Conservation (phyloP, 108 stramenopile species). For the Pelagomonas calceolata region DNA sequence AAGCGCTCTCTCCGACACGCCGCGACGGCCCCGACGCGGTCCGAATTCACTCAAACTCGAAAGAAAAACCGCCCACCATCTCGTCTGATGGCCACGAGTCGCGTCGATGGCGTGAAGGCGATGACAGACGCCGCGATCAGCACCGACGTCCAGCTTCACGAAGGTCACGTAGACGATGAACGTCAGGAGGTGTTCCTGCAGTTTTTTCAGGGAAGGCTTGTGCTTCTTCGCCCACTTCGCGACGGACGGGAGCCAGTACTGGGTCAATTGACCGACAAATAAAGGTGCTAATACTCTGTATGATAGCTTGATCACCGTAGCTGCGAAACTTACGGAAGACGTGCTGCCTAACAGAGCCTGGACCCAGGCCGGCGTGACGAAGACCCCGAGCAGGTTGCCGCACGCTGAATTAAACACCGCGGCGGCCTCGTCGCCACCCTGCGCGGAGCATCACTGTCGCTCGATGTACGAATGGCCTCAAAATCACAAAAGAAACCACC, state of each 20-base stretch:
- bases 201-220: conserved; percentile 38
- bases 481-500: too few species aligned
- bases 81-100: too few species aligned
- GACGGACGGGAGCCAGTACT: conserved; percentile 26
- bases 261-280: conserved; percentile 42
- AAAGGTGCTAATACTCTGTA: conserved; percentile 48
- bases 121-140: too few species aligned
- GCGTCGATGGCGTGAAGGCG: too few species aligned
- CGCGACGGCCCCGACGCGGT: too few species aligned
- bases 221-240: conserved; percentile 34
- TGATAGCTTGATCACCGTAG: conserved; percentile 43
- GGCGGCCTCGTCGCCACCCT: conserved; percentile 65
- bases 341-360: conserved; percentile 36
- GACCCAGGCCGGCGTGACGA: conserved; percentile 48
- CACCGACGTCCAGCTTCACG: conserved; percentile 47
- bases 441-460: too few species aligned
- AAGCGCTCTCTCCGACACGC: too few species aligned
- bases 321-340: conserved; percentile 31
- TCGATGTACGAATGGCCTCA: too few species aligned
- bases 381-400: conserved; percentile 53
- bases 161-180: conserved; percentile 58
- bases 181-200: conserved; percentile 42
- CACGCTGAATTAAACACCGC: conserved; percentile 62
- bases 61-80: too few species aligned
- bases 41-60: too few species aligned